phyloP scores from a whole-genome alignment of 805 yeast species.

The Wickerhamomyces kurtzmanii region DNA sequence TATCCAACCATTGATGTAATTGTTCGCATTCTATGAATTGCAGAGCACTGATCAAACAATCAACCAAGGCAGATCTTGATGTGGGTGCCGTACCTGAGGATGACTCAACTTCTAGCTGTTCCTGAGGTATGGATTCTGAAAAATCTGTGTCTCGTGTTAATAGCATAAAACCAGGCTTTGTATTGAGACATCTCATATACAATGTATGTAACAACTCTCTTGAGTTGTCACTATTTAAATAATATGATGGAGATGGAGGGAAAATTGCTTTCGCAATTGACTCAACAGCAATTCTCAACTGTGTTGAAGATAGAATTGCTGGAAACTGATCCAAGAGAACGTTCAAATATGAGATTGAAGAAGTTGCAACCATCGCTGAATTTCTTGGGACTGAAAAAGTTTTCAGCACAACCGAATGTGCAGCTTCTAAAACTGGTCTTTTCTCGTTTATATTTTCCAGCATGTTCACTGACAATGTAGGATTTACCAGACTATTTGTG shows the following conservation, averaged over 20 bases:
- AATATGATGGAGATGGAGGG: constrained; percentile 24
- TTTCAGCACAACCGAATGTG: constrained; percentile 50
- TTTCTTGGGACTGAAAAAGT: constrained; percentile 14
- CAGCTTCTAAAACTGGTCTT: constrained; percentile 40
- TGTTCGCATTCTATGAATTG: constrained; percentile 38
- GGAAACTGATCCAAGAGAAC: constrained; percentile 51
- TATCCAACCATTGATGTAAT: constrained; percentile 37
- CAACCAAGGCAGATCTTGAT: constrained; percentile 36
- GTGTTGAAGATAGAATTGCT: constrained; percentile 35
- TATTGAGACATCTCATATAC: constrained; percentile 27
- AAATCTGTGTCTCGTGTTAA: constrained; percentile 3
- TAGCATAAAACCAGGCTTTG: constrained; percentile 22
- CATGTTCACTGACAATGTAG: constrained; percentile 1
- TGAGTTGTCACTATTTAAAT: constrained; percentile 16
- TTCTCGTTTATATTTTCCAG: constrained; percentile 1
- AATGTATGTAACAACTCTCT: constrained; percentile 31
- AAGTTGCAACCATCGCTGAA: constrained; percentile 11
- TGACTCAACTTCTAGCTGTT: constrained; percentile 2
- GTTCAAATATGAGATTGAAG: constrained; percentile 30
- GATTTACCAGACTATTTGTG: constrained; percentile 11
- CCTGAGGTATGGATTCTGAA: too few species aligned
- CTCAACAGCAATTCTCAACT: constrained; percentile 47
- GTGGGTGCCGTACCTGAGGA: constrained; percentile 16
- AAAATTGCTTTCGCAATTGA: constrained; percentile 37
- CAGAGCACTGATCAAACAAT: constrained; percentile 37